phyloP scores from a whole-genome alignment of 2,329 filamentous ascomycete genomes.

The Penicillium sp. region DNA sequence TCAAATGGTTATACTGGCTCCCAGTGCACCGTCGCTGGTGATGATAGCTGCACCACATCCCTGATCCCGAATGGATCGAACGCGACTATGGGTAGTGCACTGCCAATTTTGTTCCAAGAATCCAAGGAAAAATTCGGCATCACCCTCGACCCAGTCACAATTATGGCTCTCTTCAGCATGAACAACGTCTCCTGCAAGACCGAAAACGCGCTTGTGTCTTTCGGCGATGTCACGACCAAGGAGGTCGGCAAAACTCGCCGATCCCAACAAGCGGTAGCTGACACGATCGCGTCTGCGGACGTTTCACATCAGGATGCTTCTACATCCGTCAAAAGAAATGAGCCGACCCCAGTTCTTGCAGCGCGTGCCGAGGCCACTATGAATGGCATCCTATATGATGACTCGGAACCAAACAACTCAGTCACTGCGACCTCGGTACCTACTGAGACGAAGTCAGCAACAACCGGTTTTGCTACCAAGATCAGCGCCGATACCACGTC shows the following conservation, averaged over 20 bases:
- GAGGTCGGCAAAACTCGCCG: conserved; percentile 30
- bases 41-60: conserved; percentile 57
- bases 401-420: conserved; percentile 13
- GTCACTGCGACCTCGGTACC: conserved; percentile 25
- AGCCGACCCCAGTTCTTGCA: conserved; percentile 16
- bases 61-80: conserved; percentile 51
- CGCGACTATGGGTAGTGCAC: conserved; percentile 76
- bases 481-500: background rate
- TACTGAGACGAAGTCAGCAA: conserved; percentile 18
- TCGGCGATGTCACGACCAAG: conserved; percentile 56
- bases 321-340: conserved; percentile 1
- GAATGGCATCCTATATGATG: conserved; percentile 42
- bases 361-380: conserved; percentile 32
- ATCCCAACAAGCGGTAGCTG: conserved; percentile 8
- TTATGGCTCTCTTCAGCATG: conserved; percentile 74
- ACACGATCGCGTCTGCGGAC: conserved; percentile 1
- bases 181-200: conserved; percentile 75
- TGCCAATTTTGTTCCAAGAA: conserved; percentile 70
- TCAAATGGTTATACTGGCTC: conserved; percentile 78
- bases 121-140: conserved; percentile 71
- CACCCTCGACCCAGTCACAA: conserved; percentile 65
- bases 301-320: background rate
- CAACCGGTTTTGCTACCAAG: conserved; percentile 15
- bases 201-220: conserved; percentile 85
- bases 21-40: conserved; percentile 53